Evolutionary conservation across 108 stramenopile species (phyloP).

Genomic region (Nannochloropsis gaditana): DNA sequence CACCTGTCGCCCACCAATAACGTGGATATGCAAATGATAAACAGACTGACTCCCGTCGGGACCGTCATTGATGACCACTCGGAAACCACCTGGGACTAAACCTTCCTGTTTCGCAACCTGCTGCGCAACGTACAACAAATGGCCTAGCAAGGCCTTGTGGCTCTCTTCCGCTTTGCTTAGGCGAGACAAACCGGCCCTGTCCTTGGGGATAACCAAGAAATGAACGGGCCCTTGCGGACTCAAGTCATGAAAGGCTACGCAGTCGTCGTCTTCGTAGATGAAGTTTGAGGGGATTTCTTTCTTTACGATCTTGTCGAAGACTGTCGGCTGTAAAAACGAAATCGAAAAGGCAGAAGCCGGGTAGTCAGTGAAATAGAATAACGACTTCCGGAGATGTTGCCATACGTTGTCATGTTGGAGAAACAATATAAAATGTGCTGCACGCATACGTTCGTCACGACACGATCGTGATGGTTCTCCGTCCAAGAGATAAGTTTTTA

Average conservation of each 20-base stretch:
- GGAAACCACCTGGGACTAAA: conserved; percentile 68
- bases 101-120: conserved; percentile 69
- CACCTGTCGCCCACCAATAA: conserved; percentile 67
- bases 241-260: conserved; percentile 87
- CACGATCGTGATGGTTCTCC: no score
- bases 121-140: conserved; percentile 83
- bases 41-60: conserved; percentile 79
- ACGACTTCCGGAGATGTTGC: neutral
- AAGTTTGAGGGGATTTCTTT: conserved; percentile 81
- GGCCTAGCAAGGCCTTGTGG: conserved; percentile 86
- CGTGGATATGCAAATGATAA: conserved; percentile 86
- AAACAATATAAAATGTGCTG: no score
- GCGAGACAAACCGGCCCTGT: conserved; percentile 79
- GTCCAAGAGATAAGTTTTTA: no score
- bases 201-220: conserved; percentile 92
- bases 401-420: no score
- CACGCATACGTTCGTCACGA: no score
- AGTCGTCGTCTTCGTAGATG: conserved; percentile 86
- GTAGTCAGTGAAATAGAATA: neutral
- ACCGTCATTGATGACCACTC: conserved; percentile 91
- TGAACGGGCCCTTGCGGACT: conserved; percentile 84
- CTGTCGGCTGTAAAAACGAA: conserved; percentile 49
- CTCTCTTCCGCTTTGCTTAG: conserved; percentile 76
- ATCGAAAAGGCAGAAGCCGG: neutral
- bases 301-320: conserved; percentile 88